A percentile compares a stretch with the other conserved stretches of the same genome.
Conservation (phyloP, 2,329 filamentous ascomycete species). For the Claviceps citrina region DNA sequence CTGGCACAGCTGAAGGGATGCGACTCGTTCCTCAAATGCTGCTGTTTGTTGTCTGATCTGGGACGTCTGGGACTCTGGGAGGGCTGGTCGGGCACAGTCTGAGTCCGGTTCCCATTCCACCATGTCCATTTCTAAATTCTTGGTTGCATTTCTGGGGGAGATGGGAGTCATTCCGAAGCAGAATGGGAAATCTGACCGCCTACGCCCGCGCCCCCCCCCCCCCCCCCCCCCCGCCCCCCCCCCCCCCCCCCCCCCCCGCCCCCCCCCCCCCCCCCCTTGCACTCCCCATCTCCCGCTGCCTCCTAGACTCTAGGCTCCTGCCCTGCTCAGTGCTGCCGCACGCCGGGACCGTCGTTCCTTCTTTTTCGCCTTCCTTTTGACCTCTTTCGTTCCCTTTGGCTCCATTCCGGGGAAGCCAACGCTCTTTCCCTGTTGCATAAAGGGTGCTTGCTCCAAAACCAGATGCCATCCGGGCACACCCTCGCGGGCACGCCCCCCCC, state of each 20-base stretch:
- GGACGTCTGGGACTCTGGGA: too few relatives aligned
- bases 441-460: too few relatives aligned
- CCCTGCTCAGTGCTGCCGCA: background rate
- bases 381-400: background rate
- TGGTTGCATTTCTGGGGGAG: too few relatives aligned
- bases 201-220: background rate
- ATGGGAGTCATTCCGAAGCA: too few relatives aligned
- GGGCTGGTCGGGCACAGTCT: too few relatives aligned
- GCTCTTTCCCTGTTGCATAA: constrained; percentile 1
- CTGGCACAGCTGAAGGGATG: background rate
- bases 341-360: background rate
- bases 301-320: too few relatives aligned
- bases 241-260: background rate
- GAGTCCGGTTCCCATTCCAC: too few relatives aligned
- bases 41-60: background rate
- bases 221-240: background rate
- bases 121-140: too few relatives aligned
- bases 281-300: background rate
- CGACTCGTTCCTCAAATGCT: background rate
- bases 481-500: background rate
- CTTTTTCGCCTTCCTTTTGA: constrained; percentile 1
- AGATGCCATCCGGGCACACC: too few relatives aligned
- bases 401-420: constrained; percentile 2
- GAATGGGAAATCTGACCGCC: background rate
- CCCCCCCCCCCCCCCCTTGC: background rate